Conservation (phyloP, 768 basidiomycete species). For the Leccinum aurantiacum region DNA sequence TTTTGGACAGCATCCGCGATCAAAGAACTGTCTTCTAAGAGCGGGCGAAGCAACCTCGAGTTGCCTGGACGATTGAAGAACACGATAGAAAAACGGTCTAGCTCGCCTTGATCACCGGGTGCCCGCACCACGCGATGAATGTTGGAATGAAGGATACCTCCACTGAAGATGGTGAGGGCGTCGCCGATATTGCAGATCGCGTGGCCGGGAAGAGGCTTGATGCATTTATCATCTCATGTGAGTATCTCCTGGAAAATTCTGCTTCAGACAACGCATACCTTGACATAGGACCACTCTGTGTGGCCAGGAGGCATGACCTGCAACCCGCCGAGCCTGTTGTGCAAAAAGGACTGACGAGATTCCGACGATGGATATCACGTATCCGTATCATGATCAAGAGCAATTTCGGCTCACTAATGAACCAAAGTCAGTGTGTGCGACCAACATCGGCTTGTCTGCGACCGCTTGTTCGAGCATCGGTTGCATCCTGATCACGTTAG, state of each 20-base stretch:
- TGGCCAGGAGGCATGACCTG: background rate
- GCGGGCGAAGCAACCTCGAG: background rate
- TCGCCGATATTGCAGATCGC: background rate
- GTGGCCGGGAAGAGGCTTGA: background rate
- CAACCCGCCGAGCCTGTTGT: background rate
- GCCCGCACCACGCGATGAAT: background rate
- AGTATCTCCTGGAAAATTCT: background rate
- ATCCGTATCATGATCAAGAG: background rate
- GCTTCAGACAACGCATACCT: background rate
- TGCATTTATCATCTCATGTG: background rate
- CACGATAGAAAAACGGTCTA: background rate
- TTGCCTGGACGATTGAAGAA: background rate
- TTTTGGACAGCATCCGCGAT: background rate
- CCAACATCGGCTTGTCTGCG: background rate
- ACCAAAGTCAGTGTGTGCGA: background rate
- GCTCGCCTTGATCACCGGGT: background rate
- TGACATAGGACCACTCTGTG: background rate
- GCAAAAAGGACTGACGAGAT: background rate
- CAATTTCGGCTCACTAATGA: background rate
- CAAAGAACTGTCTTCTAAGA: background rate
- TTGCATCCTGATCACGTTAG: background rate
- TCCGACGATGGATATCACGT: background rate
- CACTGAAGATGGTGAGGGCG: background rate
- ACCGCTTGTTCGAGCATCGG: background rate
- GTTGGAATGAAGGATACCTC: background rate